Conservation (phyloP, 257 asterid species). For the Fraxinus pennsylvanica region DNA sequence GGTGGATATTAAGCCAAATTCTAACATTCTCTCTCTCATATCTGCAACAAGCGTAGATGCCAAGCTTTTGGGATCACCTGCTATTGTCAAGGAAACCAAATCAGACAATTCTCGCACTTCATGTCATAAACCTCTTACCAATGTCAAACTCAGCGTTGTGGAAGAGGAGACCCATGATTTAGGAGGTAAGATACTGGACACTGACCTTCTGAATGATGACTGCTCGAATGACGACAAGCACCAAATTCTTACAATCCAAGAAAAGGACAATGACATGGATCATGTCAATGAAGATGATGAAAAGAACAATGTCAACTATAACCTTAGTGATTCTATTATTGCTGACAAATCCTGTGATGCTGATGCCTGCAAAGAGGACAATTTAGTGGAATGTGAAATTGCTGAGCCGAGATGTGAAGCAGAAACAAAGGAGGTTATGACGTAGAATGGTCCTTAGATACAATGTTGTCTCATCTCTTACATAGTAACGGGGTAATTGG, state of each 20-base stretch:
- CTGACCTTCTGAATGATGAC: slow-evolving; percentile 50
- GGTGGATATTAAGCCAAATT: slow-evolving; percentile 73
- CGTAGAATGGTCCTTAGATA: slow-evolving; percentile 1
- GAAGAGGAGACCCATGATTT: slow-evolving; percentile 47
- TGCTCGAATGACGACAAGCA: slow-evolving; percentile 44
- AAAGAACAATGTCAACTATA: slow-evolving; percentile 28
- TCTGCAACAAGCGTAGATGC: slow-evolving; percentile 50
- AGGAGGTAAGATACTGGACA: slow-evolving; percentile 47
- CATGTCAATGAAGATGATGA: slow-evolving; percentile 29
- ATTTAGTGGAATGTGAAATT: slow-evolving; percentile 46
- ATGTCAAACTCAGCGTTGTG: slow-evolving; percentile 43
- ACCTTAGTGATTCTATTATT: slow-evolving; percentile 16
- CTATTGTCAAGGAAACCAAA: slow-evolving; percentile 47
- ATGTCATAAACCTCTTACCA: slow-evolving; percentile 35
- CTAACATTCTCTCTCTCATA: slow-evolving; percentile 52
- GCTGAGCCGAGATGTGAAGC: slow-evolving; percentile 46
- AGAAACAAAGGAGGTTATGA: slow-evolving; percentile 39
- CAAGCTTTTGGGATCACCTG: slow-evolving; percentile 55
- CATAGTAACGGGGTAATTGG: background rate
- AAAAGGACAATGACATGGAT: slow-evolving; percentile 28
- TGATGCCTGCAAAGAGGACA: slow-evolving; percentile 37
- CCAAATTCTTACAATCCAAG: slow-evolving; percentile 34
- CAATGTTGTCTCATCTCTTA: slow-evolving; percentile 23
- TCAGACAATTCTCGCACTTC: slow-evolving; percentile 45
- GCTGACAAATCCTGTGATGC: slow-evolving; percentile 23